Conservation (phyloP, 257 asterid species). For the Leptodermis oblonga region DNA sequence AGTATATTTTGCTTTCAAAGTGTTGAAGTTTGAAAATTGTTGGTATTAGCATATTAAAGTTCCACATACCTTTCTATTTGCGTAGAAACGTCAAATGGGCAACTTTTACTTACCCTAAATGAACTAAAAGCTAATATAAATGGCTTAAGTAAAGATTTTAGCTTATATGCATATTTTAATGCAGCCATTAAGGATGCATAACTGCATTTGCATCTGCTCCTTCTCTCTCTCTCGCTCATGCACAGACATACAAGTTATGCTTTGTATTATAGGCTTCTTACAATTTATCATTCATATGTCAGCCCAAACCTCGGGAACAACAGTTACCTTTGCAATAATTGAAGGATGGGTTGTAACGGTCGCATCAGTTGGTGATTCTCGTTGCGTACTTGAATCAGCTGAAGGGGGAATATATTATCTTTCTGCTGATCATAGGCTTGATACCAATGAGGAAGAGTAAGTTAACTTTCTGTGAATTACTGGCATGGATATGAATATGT, state of each 20-base stretch:
- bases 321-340: constrained; percentile 87
- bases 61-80: not conserved
- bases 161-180: not conserved
- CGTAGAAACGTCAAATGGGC: not conserved
- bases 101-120: not conserved
- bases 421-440: constrained; percentile 98
- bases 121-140: not conserved
- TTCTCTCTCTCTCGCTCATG: not conserved
- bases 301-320: constrained; percentile 96
- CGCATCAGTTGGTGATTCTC: constrained; percentile 99
- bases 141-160: not conserved
- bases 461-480: constrained; percentile 23
- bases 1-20: not conserved
- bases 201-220: not conserved
- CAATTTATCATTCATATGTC: constrained; percentile 23
- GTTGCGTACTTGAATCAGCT: constrained; percentile 85
- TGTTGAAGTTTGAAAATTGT: not conserved
- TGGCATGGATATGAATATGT: constrained; percentile 2
- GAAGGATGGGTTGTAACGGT: constrained; percentile 95
- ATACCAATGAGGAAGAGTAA: constrained; percentile 91
- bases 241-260: too few relatives aligned
- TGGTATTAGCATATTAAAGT: not conserved
- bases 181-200: not conserved
- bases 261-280: constrained; percentile 16
- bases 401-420: constrained; percentile 81